Evolutionary conservation across 371 early-diverging fungal species (phyloP), one percentile per base, ranked within the genome.

Genomic region (Dipsacomyces acuminosporus): DNA sequence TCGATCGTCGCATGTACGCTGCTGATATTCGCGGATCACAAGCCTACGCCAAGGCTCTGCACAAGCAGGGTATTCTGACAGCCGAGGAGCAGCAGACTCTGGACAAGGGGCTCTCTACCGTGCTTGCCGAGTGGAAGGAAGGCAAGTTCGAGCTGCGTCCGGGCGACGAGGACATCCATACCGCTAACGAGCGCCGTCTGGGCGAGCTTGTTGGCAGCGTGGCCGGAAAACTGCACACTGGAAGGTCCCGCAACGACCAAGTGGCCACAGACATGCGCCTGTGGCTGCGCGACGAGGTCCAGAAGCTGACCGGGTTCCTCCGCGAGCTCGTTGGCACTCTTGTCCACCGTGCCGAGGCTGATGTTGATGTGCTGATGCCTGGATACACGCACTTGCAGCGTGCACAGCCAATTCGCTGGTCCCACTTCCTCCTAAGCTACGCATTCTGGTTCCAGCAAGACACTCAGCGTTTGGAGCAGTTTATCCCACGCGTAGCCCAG

Each of bases 391-490:
- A 97, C 74, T 64, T 97, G 65, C 98, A 95, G 83, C 80, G 95
- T n/a, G 98, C 96, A 6, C 98, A 97, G 78, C 96, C 96, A 14
- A 93, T 97, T 51, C 89, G 96, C 34, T 97, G 94, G 94, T 85
- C 88, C 18, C 98, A 97, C 56, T 83, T 88, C 56, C 76, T 96
- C 23, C 71, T 95, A 30, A 81, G 84, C 45, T 87, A 93, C 67
- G 96, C 93, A 6, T 94, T 88, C 86, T 73, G 80, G 45, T 92
- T 87, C 84, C 84, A 91, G 59, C 82, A 86, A 8, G 96, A 97
- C 73, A 82, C 86, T 8, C 82, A 89, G 48, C 87, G 96, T 25
- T 73, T 95, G 24, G 79, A 76, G 25, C 89, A 93, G 70, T 72
- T 93, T 24, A 65, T 85, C 55, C 80, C 83, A 9, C 89, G 94